Evolutionary conservation across 495 filamentous ascomycete species (phyloP), one percentile per base, ranked within the genome.

Genomic region (Penicillium longicatenatum): DNA sequence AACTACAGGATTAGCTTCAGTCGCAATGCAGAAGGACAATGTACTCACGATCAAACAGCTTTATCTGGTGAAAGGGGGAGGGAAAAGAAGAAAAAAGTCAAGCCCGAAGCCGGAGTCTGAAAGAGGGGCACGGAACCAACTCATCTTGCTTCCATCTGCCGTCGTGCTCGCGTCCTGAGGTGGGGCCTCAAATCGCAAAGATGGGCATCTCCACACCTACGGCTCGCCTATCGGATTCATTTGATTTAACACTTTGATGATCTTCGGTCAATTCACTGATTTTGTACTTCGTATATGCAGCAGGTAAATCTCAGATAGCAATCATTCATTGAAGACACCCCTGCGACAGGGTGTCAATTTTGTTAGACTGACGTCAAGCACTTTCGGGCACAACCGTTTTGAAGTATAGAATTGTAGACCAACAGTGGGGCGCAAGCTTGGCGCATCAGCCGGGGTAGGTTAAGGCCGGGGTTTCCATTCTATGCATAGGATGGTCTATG

Each of bases 51-150:
- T 31, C 29, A 35, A 30, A 39, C 2, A 20, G 20, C 19, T 26
- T 44, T 20, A 30, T 47, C 12, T 22, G 5, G 16, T 10, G 6
- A 29, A 16, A 48, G 24, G 12, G 30, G 33, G 17, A 20, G n/a
- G 21, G 35, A 16, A 60, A 48, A 41, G 26, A 30, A 44, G 46
- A 50, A 16, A 42, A n/a, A 51, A 22, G 26, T 16, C 52, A 48
- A 35, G 11, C 12, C 37, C 33, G 50, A 52, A 43, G 19, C 49
- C 47, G 22, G 19, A 10, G 21, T n/a, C 2, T 20, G 54, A 65
- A 60, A 50, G 65, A 68, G 65, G 65, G 65, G 65, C 57, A 37
- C 50, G 21, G 41, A 54, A 55, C 58, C 61, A 67, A 46, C 35
- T 50, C 51, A 51, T 47, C 24, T 33, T 26, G 21, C 9, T 45